Evolutionary conservation across 805 yeast species (phyloP).

Genomic region (Komagataella mondaviorum): DNA sequence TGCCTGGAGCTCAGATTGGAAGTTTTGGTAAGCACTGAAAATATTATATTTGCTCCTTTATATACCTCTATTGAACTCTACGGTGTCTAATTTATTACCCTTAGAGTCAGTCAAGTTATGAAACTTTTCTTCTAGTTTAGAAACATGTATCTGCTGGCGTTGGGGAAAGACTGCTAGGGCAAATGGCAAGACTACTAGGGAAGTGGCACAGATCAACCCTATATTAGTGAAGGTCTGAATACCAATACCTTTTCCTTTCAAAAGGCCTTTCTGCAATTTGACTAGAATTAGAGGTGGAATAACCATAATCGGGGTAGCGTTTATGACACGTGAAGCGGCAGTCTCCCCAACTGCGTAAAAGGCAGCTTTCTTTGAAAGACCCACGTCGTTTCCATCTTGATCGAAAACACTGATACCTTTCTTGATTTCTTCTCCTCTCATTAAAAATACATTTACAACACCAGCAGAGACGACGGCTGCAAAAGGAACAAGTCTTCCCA

Average conservation of each 20-base stretch:
- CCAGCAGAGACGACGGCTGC: slow-evolving; percentile 99
- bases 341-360: slow-evolving; percentile 92
- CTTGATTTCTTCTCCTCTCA: slow-evolving; percentile 90
- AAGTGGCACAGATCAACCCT: slow-evolving; percentile 75
- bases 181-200: slow-evolving; percentile 83
- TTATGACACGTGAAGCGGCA: slow-evolving; percentile 86
- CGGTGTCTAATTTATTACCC: slow-evolving; percentile 43
- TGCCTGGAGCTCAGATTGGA: slow-evolving; percentile 2
- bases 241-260: slow-evolving; percentile 54
- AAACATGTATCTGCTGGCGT: slow-evolving; percentile 47
- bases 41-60: slow-evolving; percentile 17
- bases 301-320: slow-evolving; percentile 97
- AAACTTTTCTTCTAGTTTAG: slow-evolving; percentile 52
- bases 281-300: slow-evolving; percentile 82
- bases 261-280: slow-evolving; percentile 54
- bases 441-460: slow-evolving; percentile 85
- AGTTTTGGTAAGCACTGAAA: background rate
- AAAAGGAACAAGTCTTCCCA: slow-evolving; percentile 88
- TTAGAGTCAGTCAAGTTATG: slow-evolving; percentile 42
- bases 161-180: slow-evolving; percentile 96
- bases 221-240: slow-evolving; percentile 63
- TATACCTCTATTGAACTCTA: slow-evolving; percentile 91
- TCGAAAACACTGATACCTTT: slow-evolving; percentile 70
- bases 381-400: slow-evolving; percentile 48
- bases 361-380: slow-evolving; percentile 79